phyloP scores from a whole-genome alignment of 148 eudicot genomes.

The Pharnaceum exiguum region DNA sequence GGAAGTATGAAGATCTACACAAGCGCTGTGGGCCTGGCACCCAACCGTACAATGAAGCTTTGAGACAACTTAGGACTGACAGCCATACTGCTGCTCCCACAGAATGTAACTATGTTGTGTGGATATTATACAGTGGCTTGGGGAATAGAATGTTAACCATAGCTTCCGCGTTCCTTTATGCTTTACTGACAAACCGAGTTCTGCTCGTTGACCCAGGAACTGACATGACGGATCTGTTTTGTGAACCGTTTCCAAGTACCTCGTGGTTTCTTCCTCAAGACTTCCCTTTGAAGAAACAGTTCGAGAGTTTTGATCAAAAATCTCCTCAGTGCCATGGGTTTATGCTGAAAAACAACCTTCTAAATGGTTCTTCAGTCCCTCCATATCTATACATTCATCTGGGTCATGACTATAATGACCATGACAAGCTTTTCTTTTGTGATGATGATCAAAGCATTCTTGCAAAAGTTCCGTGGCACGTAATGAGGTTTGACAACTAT shows the following conservation, averaged over 20 bases:
- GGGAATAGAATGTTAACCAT: constrained; percentile 84
- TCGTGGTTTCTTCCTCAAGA: constrained; percentile 88
- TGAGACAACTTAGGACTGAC: constrained; percentile 38
- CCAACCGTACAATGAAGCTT: constrained; percentile 50
- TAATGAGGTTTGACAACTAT: constrained; percentile 81
- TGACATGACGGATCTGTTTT: constrained; percentile 76
- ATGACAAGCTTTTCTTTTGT: constrained; percentile 91
- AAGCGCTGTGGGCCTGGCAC: constrained; percentile 87
- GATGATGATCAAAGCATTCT: constrained; percentile 65
- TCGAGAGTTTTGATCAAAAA: constrained; percentile 37
- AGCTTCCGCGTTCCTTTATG: constrained; percentile 79
- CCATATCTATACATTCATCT: constrained; percentile 75
- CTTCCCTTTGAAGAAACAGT: constrained; percentile 57
- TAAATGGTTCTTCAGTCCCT: constrained; percentile 29
- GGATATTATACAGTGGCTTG: constrained; percentile 89
- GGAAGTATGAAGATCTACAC: constrained; percentile 80
- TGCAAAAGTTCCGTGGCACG: constrained; percentile 64
- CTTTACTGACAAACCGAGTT: constrained; percentile 77
- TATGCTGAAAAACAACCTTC: constrained; percentile 45
- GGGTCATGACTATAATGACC: constrained; percentile 72
- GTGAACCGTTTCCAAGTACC: constrained; percentile 84
- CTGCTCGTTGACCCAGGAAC: constrained; percentile 78
- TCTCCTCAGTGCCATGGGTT: constrained; percentile 61
- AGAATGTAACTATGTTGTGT: constrained; percentile 82
- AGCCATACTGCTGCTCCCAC: constrained; percentile 20